Percentiles rank a stretch among this genome's conserved stretches.
These are phyloP conservation scores for Phanerodontia chrysosporium DNA, from an alignment of 768 basidiomycete species.

Conservation along the genomic window DNA sequence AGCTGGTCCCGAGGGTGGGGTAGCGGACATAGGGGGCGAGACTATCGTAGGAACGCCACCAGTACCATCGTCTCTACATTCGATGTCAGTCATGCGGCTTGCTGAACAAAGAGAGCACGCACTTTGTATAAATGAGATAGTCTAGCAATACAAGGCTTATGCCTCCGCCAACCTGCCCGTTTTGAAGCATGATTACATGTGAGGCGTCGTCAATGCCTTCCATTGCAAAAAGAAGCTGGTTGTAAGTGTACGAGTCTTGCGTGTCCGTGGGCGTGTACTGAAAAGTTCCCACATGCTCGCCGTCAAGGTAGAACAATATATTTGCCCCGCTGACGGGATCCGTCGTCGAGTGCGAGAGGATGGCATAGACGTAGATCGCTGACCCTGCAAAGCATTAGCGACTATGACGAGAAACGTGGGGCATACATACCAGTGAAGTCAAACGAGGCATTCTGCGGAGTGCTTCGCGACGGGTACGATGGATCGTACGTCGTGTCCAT, in stretches of 20 bases:
- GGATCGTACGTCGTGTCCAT: slow-evolving; percentile 26
- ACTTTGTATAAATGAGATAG: background rate
- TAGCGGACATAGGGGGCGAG: too few relatives aligned
- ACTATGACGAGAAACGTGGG: background rate
- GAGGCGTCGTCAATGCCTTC: background rate
- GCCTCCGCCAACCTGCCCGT: background rate
- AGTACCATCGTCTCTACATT: too few relatives aligned
- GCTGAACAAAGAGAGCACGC: too few relatives aligned
- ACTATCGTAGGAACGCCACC: too few relatives aligned
- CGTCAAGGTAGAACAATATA: slow-evolving; percentile 1
- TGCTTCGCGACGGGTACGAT: background rate
- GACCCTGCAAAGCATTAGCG: background rate
- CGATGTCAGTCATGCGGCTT: too few relatives aligned
- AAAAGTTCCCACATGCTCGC: background rate
- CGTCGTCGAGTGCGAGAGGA: background rate
- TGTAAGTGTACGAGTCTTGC: background rate
- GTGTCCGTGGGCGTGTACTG: background rate
- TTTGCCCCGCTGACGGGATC: background rate
- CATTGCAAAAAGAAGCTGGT: background rate
- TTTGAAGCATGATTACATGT: background rate
- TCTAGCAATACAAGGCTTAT: background rate
- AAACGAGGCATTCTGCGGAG: slow-evolving; percentile 8
- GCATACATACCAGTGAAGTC: slow-evolving; percentile 11
- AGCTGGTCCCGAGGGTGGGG: too few relatives aligned
- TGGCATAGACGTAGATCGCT: slow-evolving; percentile 1